Percentiles rank a stretch among this genome's conserved stretches.
phyloP scores from a whole-genome alignment of 129 eudicot species.

The Centrapalus pauciflorus region DNA sequence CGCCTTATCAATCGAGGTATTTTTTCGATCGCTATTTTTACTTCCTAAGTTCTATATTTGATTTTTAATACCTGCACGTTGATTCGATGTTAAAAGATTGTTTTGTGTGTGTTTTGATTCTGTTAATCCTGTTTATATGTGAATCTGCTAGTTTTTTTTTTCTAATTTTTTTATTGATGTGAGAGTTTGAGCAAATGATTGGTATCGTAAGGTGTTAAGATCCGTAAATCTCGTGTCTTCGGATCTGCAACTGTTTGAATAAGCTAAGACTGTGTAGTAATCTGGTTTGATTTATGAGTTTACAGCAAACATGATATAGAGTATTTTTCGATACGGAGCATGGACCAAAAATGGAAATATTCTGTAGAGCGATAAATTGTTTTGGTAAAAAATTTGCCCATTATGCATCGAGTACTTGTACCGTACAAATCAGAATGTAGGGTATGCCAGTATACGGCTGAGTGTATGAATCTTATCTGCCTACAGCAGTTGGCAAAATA shows the following conservation, averaged over 20 bases:
- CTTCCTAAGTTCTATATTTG: not conserved
- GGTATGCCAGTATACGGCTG: not conserved
- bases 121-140: not conserved
- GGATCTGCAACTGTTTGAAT: slow-evolving; percentile 17
- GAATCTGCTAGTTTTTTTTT: slow-evolving; percentile 24
- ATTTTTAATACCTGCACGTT: not conserved
- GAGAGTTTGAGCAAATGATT: not conserved
- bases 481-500: not conserved
- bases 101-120: not conserved
- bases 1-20: slow-evolving; percentile 25
- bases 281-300: not conserved
- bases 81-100: not conserved
- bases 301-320: not conserved
- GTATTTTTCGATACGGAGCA: not conserved
- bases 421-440: slow-evolving; percentile 12
- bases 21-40: not conserved
- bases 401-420: slow-evolving; percentile 13
- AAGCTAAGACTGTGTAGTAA: not conserved
- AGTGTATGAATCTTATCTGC: not conserved
- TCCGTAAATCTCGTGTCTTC: not conserved
- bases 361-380: not conserved
- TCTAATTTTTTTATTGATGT: not conserved
- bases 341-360: not conserved
- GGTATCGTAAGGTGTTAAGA: not conserved
- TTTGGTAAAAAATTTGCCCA: not conserved